phyloP scores from a whole-genome alignment of 139 green algal genomes.

The Trebouxia sp. region DNA sequence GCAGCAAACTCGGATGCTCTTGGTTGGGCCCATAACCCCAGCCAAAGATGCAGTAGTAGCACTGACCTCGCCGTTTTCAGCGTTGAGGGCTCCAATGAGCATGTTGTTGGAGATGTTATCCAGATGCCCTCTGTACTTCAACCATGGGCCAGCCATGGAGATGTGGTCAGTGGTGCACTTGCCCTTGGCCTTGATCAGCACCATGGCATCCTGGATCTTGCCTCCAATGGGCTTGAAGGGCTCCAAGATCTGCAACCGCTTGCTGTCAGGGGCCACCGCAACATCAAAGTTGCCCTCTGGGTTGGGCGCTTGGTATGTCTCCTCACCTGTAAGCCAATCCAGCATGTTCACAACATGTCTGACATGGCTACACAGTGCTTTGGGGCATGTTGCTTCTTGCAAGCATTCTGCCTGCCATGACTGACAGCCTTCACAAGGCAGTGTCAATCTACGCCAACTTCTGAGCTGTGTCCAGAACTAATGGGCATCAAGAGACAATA shows the following conservation, averaged over 20 bases:
- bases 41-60: conserved; percentile 26
- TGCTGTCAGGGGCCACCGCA: conserved; percentile 70
- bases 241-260: conserved; percentile 89
- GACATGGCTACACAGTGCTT: too few relatives aligned
- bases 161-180: conserved; percentile 99
- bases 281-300: conserved; percentile 45
- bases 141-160: conserved; percentile 94
- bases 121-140: conserved; percentile 97
- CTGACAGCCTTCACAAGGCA: too few relatives aligned
- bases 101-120: conserved; percentile 99
- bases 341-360: too few relatives aligned
- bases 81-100: conserved; percentile 94
- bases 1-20: too few relatives aligned
- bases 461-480: too few relatives aligned
- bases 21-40: too few relatives aligned
- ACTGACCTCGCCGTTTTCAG: conserved; percentile 78
- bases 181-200: conserved; percentile 81
- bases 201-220: conserved; percentile 46
- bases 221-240: conserved; percentile 85
- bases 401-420: background rate
- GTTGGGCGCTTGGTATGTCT: conserved; percentile 72
- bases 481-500: too few relatives aligned
- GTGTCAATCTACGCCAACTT: too few relatives aligned
- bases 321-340: conserved; percentile 43
- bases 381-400: background rate